Base-by-base conservation (phyloP, 306 rosid species). In the Castanopsis chinensis region DNA sequence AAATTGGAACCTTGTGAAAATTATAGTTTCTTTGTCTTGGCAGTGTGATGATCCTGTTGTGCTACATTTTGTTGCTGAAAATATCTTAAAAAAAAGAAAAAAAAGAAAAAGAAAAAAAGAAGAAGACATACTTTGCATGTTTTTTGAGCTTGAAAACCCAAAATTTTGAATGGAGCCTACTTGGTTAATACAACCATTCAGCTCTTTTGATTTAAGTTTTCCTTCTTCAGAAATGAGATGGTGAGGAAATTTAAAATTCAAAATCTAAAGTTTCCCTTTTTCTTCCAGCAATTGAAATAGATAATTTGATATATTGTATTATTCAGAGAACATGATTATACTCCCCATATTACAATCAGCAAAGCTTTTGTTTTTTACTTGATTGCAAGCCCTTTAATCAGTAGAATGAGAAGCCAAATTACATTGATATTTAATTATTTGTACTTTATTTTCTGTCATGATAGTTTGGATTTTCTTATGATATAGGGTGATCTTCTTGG, bases 401-500 rank as follows among this genome's bases (percentile, higher is more conserved):
- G 69, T 27, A 59, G 63, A 79, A 45, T 53, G 64, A 35, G 32
- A 20, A 25, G 32, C 41, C 6, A 59, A 67, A 60, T 61, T 75
- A 25, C n/a, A 72, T 49, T 75, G n/a, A 37, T 65, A 61, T 27
- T 52, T 77, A 75, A 75, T 71, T 67, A 32, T 75, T 67, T 60
- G 60, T 51, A 53, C 78, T 80, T 59, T 54, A 64, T 77, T 32
- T 60, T 53, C 32, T 61, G 78, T 74, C 58, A 41, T 75, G 80
- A 78, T 76, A 59, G 56, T 61, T 77, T 83, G 67, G 69, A 63
- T n/a, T 79, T 11, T 70, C 17, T 8, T 55, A 61, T 79, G 53
- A 56, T 79, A 21, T 84, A 95, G 99, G 88, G 72, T 72, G 83
- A 79, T 65, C 77, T 73, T 70, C 73, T 65, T 79, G 87, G 80